Evolutionary conservation across 306 rosid species (phyloP), one percentile per base, ranked within the genome.

Genomic region (Arachis stenosperma): DNA sequence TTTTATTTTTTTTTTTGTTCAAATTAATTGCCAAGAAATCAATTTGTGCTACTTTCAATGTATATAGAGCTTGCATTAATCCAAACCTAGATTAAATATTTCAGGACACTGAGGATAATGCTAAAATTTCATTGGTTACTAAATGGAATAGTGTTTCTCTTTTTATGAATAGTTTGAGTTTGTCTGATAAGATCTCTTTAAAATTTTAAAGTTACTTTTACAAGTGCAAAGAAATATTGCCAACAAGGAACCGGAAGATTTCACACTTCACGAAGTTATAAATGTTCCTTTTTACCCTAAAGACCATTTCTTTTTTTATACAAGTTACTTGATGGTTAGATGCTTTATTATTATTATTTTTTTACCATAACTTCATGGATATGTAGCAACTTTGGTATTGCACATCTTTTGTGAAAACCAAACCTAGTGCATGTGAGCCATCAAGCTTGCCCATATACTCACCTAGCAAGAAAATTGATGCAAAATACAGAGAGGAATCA

Each of bases 381-480:
- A 9, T 17, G 33, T 48, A 37, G 61, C 17, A 61, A n/a, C 13
- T 22, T 60, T 44, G 33, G 57, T 44, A 17, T 71, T 36, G 48
- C 5, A 22, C 27, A 22, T 22, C 27, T 22, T 22, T 22, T 22
- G 27, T 22, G 27, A 84, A 78, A 68, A 61, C 84, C 27, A 92
- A 90, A 81, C 98, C 98, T 41, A 74, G 80, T 70, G 98, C 98
- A 1, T 92, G 98, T 55, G 97, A 92, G 48, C 98, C 98, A 42
- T 90, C 98, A 67, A 87, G 87, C 87, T 79, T 92, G 81, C 97
- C 98, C 0, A 39, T 54, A 36, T 92, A 92, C 75, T 93, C 93
- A 63, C 97, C 97, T 30, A 92, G 96, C 96, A 93, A 93, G 81
- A 97, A 93, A 87, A 93, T 93, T 40, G 97, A 93, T 64, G 98